Percentiles rank a stretch among this genome's conserved stretches.
Conservation (phyloP, 2,329 filamentous ascomycete species). For the Eurotiales sp. region DNA sequence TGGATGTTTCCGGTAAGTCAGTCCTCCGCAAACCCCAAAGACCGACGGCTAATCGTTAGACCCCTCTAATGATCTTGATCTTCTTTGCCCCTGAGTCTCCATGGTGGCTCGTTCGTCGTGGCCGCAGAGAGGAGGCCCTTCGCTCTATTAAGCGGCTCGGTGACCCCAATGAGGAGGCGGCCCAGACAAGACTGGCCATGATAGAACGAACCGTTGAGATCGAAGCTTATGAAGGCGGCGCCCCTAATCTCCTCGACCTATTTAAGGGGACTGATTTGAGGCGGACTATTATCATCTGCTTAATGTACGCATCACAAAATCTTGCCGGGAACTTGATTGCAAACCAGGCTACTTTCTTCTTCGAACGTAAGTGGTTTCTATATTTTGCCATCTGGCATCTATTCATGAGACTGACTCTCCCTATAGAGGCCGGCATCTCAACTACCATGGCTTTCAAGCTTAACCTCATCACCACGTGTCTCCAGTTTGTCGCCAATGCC, state of each 20-base stretch:
- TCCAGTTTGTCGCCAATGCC: slow-evolving; percentile 47
- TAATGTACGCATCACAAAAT: slow-evolving; percentile 28
- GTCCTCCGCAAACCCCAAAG: neutral
- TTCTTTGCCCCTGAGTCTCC: slow-evolving; percentile 48
- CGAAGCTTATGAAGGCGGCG: slow-evolving; percentile 21
- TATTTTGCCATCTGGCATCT: slow-evolving; percentile 40
- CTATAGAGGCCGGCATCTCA: slow-evolving; percentile 28
- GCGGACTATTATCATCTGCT: slow-evolving; percentile 40
- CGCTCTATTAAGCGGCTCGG: slow-evolving; percentile 36
- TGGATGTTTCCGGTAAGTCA: slow-evolving; percentile 47
- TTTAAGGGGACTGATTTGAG: slow-evolving; percentile 29
- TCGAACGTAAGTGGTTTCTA: slow-evolving; percentile 57
- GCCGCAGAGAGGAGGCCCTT: slow-evolving; percentile 40
- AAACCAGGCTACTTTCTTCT: slow-evolving; percentile 41
- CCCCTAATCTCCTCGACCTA: slow-evolving; percentile 25
- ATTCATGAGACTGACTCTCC: slow-evolving; percentile 14
- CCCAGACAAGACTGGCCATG: slow-evolving; percentile 48
- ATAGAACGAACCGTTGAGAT: slow-evolving; percentile 55
- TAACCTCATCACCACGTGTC: slow-evolving; percentile 27
- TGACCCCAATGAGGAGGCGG: slow-evolving; percentile 34
- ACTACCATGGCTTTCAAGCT: slow-evolving; percentile 25
- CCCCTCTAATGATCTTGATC: slow-evolving; percentile 43
- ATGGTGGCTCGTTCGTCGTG: slow-evolving; percentile 49
- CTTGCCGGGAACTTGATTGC: slow-evolving; percentile 30
- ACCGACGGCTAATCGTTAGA: slow-evolving; percentile 15